Evolutionary conservation across 306 rosid species (phyloP).

Genomic region (Coriaria nepalensis): DNA sequence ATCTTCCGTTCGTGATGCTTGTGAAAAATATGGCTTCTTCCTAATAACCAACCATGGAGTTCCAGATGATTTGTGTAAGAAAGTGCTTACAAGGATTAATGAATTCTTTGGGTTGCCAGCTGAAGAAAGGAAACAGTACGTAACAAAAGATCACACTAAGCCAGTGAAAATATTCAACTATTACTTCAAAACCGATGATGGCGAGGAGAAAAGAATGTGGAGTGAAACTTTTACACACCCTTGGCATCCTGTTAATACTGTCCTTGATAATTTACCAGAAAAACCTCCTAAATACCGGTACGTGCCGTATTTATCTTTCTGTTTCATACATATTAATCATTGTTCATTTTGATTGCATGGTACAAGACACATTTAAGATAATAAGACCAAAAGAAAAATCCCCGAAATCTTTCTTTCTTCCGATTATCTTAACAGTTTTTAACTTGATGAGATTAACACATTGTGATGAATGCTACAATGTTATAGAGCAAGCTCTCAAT

Average conservation of each 20-base stretch:
- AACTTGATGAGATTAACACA: too few relatives aligned
- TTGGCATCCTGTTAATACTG: slow-evolving; percentile 23
- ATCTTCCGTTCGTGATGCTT: slow-evolving; percentile 28
- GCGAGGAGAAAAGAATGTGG: slow-evolving; percentile 22
- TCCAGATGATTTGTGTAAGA: slow-evolving; percentile 21
- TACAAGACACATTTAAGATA: background rate
- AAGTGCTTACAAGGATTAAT: slow-evolving; percentile 14
- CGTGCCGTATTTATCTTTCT: too few relatives aligned
- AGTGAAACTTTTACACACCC: slow-evolving; percentile 34
- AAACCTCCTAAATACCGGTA: slow-evolving; percentile 22
- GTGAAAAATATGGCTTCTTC: slow-evolving; percentile 37
- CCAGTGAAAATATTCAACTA: slow-evolving; percentile 17
- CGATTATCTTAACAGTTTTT: too few relatives aligned
- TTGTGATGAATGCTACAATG: background rate
- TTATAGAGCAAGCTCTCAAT: background rate
- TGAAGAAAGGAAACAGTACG: slow-evolving; percentile 17
- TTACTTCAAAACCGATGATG: slow-evolving; percentile 16
- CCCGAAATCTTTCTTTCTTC: too few relatives aligned
- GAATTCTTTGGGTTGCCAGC: slow-evolving; percentile 29
- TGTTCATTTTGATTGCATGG: background rate
- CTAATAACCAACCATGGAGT: slow-evolving; percentile 39
- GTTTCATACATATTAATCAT: background rate
- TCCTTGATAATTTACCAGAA: slow-evolving; percentile 19
- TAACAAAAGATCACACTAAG: slow-evolving; percentile 22
- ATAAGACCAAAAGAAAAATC: background rate